phyloP scores from a whole-genome alignment of 2,329 filamentous ascomycete genomes.

The Stagonosporopsis chrysanthemi region DNA sequence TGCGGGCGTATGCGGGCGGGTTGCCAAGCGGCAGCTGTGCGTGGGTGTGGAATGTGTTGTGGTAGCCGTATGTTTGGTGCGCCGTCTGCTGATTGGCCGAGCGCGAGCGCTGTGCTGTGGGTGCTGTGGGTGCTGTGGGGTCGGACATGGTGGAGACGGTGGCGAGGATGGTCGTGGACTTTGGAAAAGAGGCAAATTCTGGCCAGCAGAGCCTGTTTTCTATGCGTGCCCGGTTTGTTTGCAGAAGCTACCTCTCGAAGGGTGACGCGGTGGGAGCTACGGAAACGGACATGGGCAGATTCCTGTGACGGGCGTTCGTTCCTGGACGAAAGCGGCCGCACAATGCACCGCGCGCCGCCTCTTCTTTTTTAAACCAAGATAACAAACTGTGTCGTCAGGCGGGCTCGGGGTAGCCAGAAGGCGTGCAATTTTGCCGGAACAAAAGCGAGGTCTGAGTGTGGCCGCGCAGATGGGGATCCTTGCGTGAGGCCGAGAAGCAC shows the following conservation, averaged over 20 bases:
- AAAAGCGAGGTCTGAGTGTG: slow-evolving; percentile 14
- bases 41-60: slow-evolving; percentile 54
- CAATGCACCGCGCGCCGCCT: slow-evolving; percentile 19
- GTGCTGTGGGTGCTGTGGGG: slow-evolving; percentile 12
- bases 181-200: slow-evolving; percentile 2
- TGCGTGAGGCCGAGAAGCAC: slow-evolving; percentile 13
- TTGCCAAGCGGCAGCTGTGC: slow-evolving; percentile 34
- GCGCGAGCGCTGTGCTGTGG: slow-evolving; percentile 23
- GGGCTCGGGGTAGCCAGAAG: background rate
- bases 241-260: slow-evolving; percentile 15
- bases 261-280: slow-evolving; percentile 10
- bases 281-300: slow-evolving; percentile 18
- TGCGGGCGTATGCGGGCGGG: slow-evolving; percentile 45
- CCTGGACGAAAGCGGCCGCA: slow-evolving; percentile 17
- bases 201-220: slow-evolving; percentile 14
- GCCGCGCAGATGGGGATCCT: slow-evolving; percentile 16
- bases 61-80: slow-evolving; percentile 50
- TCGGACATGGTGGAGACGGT: slow-evolving; percentile 12
- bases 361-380: slow-evolving; percentile 17
- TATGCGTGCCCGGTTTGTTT: slow-evolving; percentile 20
- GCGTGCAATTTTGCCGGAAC: slow-evolving; percentile 13
- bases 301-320: slow-evolving; percentile 16
- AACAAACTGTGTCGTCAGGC: slow-evolving; percentile 16
- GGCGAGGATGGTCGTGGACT: slow-evolving; percentile 4
- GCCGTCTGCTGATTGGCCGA: slow-evolving; percentile 29